Conservation (phyloP, 2,329 filamentous ascomycete genomes). For the Colletotrichum australisinense region DNA sequence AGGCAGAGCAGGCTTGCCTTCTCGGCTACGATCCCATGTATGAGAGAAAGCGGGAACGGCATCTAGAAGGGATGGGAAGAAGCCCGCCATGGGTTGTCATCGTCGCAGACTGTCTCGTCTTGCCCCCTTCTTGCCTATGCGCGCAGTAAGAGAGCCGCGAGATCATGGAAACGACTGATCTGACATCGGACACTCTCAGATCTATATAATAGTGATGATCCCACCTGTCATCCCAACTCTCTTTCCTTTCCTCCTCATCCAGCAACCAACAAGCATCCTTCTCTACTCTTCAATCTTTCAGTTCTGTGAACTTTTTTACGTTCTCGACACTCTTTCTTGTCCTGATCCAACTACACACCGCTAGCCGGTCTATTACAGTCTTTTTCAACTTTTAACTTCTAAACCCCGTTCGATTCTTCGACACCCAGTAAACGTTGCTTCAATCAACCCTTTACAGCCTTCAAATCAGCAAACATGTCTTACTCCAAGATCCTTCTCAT, state of each 20-base stretch:
- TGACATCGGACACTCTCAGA: neutral
- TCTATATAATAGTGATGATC: constrained; percentile 23
- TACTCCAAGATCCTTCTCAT: constrained; percentile 52
- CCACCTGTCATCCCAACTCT: constrained; percentile 9
- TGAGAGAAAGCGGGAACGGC: neutral
- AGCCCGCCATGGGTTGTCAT: constrained; percentile 20
- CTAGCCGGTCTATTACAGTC: constrained; percentile 37
- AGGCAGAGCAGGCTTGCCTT: neutral
- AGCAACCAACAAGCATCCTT: constrained; percentile 39
- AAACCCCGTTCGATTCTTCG: constrained; percentile 18
- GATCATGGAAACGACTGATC: constrained; percentile 20
- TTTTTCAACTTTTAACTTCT: constrained; percentile 28
- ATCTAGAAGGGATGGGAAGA: neutral
- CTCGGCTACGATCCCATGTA: neutral
- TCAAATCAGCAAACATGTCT: constrained; percentile 51
- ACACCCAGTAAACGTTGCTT: constrained; percentile 6
- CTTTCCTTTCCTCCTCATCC: constrained; percentile 35
- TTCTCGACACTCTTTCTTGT: constrained; percentile 42
- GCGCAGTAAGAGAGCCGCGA: neutral
- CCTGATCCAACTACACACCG: constrained; percentile 35
- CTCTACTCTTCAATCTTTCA: constrained; percentile 44
- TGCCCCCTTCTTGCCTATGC: neutral
- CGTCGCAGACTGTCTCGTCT: constrained; percentile 28
- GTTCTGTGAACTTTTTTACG: constrained; percentile 53
- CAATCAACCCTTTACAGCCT: neutral